Evolutionary conservation across 148 eudicot species (phyloP), one percentile per base, ranked within the genome.

Genomic region (Cornus suecica): DNA sequence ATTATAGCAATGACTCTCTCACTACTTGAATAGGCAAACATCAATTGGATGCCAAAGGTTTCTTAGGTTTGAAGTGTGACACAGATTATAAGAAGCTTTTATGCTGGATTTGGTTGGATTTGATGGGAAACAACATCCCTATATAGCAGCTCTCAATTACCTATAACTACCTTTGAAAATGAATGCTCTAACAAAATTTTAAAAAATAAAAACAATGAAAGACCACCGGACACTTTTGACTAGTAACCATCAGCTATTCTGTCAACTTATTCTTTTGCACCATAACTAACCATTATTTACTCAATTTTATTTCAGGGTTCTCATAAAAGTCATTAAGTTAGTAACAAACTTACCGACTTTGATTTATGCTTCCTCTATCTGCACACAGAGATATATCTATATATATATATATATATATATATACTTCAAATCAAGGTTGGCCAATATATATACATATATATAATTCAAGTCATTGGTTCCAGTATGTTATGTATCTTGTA

Each of bases 341-440:
- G 2, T 64, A 64, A 64, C 66, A 64, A 64, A 64, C 66, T 64
- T 8, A 25, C 30, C 66, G 26, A 64, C 66, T 64, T 64, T 26
- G 66, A 64, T 26, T 64, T 18, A 58, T 58, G 10, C 14, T 64
- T 16, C 9, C 6, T 63, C 15, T 63, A 1, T 3, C 3, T 3
- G 15, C 16, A 54, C 20, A 54, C 20, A 54, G 11, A 11, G 3
- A 54, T 20, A 41, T 9, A 41, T 41, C 4, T 41, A 41, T 41
- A 41, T 41, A 41, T 41, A 41, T 41, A 41, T 41, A 41, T 4
- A 41, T 41, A 41, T 41, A 41, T 41, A 41, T 41, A 9, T 4
- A 41, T 41, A 9, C 45, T 41, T 41, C 45, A 41, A 41, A 4
- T 41, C 45, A 41, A 41, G 9, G 45, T n/a, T n/a, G n/a, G n/a